A percentile compares a stretch with the other conserved stretches of the same genome.
Evolutionary conservation across 2,329 filamentous ascomycete species (phyloP).

Genomic region (Apiospora saccharicola): DNA sequence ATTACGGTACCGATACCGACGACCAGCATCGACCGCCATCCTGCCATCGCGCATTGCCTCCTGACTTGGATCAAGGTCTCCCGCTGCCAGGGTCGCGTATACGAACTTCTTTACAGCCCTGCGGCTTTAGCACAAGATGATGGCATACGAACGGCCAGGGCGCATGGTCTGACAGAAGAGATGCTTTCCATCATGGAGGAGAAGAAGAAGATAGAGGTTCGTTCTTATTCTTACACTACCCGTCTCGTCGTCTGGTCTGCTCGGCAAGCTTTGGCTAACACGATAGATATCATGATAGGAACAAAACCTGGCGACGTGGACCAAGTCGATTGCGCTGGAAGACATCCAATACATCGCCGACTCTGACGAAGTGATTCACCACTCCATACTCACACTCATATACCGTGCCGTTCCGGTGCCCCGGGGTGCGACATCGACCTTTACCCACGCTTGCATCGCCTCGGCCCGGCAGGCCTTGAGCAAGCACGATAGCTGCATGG

Average conservation of each 20-base stretch:
- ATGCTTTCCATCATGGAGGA: conserved; percentile 35
- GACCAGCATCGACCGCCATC: not conserved
- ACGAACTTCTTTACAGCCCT: conserved; percentile 64
- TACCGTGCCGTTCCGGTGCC: conserved; percentile 60
- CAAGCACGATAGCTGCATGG: conserved; percentile 54
- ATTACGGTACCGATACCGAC: conserved; percentile 55
- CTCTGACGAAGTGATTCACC: conserved; percentile 54
- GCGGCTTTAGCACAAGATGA: conserved; percentile 51
- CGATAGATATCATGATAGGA: not conserved
- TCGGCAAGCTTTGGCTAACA: not conserved
- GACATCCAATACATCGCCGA: conserved; percentile 38
- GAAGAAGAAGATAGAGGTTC: conserved; percentile 19
- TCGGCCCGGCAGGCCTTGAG: conserved; percentile 57
- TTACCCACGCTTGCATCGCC: conserved; percentile 57
- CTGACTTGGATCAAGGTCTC: conserved; percentile 62
- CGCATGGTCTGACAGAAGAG: conserved; percentile 47
- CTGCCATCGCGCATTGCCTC: conserved; percentile 27
- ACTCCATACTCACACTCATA: conserved; percentile 58
- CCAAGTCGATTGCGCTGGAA: not conserved
- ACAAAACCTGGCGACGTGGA: not conserved
- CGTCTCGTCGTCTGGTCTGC: too few species aligned
- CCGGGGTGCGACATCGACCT: conserved; percentile 50
- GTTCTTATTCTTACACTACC: conserved; percentile 28
- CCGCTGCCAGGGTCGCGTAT: conserved; percentile 65
- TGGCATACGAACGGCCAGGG: conserved; percentile 50